Conservation (phyloP, 257 asterid species). For the Craterostigma plantagineum region DNA sequence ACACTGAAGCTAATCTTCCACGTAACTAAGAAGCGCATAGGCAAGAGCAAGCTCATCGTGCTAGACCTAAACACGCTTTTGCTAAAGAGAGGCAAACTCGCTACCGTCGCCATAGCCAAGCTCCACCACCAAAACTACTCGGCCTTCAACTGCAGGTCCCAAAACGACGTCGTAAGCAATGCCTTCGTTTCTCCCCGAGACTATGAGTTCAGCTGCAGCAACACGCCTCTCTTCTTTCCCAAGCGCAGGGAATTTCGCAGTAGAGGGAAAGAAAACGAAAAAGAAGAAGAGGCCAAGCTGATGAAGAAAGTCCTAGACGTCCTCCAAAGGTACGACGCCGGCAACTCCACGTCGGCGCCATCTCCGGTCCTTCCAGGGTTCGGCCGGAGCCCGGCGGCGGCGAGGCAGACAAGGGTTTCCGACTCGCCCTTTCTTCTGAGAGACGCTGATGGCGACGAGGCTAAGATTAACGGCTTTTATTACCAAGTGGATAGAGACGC, state of each 20-base stretch:
- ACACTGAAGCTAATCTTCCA: constrained; percentile 12
- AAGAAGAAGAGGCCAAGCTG: no score
- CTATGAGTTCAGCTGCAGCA: constrained; percentile 41
- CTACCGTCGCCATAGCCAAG: constrained; percentile 6
- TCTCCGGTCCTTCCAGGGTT: constrained; percentile 8
- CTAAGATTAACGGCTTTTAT: not conserved
- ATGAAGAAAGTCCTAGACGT: not conserved
- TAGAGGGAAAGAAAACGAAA: no score
- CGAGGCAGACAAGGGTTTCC: constrained; percentile 10
- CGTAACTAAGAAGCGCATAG: constrained; percentile 13
- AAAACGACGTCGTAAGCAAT: constrained; percentile 6
- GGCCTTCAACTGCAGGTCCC: constrained; percentile 19
- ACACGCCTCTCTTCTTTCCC: constrained; percentile 11
- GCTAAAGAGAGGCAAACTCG: constrained; percentile 13
- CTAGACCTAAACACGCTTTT: constrained; percentile 11
- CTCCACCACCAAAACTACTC: constrained; percentile 14
- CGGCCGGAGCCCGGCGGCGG: constrained; percentile 1
- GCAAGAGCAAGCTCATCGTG: constrained; percentile 12
- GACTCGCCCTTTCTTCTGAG: constrained; percentile 12
- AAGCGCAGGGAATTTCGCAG: no score
- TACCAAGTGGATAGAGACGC: constrained; percentile 25
- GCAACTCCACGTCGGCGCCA: constrained; percentile 5
- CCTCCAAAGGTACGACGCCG: constrained; percentile 3
- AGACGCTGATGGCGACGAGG: constrained; percentile 5
- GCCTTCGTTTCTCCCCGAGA: constrained; percentile 22